A percentile compares a stretch with the other conserved stretches of the same genome.
Conservation (phyloP, 345 rosid genomes). For the Theobroma cacao region DNA sequence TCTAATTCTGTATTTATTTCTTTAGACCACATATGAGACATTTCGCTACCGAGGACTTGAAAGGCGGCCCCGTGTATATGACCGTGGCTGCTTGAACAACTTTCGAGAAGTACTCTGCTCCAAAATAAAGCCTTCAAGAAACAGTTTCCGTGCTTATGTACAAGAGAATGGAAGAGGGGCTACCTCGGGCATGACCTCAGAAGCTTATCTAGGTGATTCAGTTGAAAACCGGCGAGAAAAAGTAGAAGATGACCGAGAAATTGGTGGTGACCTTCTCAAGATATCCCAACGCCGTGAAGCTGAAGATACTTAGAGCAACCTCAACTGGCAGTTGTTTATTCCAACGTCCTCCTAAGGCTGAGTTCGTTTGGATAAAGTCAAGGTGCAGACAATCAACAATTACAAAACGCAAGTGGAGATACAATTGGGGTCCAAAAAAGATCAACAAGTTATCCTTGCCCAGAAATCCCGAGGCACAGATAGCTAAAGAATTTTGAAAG, state of each 20-base stretch:
- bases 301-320: conserved; percentile 18
- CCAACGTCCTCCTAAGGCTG: neutral
- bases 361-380: neutral
- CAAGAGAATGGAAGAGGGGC: conserved; percentile 26
- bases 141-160: conserved; percentile 34
- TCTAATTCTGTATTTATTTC: conserved; percentile 14
- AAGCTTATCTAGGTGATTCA: neutral
- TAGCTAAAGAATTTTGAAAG: conserved; percentile 3
- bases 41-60: conserved; percentile 32
- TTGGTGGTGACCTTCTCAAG: conserved; percentile 42
- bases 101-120: conserved; percentile 45
- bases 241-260: conserved; percentile 46
- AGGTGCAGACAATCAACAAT: neutral
- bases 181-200: conserved; percentile 2
- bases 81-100: conserved; percentile 38
- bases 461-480: conserved; percentile 3
- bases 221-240: conserved; percentile 1
- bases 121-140: conserved; percentile 35
- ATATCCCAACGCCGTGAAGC: conserved; percentile 41
- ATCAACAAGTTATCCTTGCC: conserved; percentile 2
- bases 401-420: neutral
- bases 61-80: conserved; percentile 26
- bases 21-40: conserved; percentile 52
- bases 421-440: neutral
- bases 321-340: neutral